Base-by-base conservation (phyloP, 2,329 filamentous ascomycete species). In the Ascochyta rabiei region DNA sequence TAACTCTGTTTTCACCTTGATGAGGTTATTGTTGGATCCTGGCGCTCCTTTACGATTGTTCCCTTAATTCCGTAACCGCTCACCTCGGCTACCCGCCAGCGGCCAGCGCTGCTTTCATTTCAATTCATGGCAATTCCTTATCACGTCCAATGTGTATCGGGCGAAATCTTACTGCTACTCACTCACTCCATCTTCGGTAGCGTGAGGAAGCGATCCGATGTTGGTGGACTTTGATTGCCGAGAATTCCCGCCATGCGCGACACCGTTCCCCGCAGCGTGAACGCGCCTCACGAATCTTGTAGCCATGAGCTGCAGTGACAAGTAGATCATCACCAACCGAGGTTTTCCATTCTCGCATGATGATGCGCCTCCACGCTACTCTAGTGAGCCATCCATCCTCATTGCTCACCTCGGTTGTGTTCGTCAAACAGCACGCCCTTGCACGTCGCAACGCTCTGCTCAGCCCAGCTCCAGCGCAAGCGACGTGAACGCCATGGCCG, bases 401-500 rank as follows among this genome's bases (percentile, higher is more conserved):
- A 41, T 31, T 42, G 16, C n/a, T 31, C 26, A 34, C 53, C 52
- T 28, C 19, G 21, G 30, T 42, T 33, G 39, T 44, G 38, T 34
- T 48, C n/a, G 30, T 52, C 34, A n/a, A 49, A 42, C 42, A 38
- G 31, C 31, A 51, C 43, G 38, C 53, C 38, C 48, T 52, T 51
- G 48, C 39, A 42, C 37, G n/a, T 26, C 12, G 40, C 52, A 10
- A 50, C 53, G 42, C 50, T 40, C 43, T 56, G 50, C 58, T 43
- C 52, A 43, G 30, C 9, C 21, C 34, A 47, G 42, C 53, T 53
- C 59, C 42, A 34, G 34, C 33, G 33, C 47, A 56, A 51, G 53
- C 47, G 26, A 56, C 12, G 18, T 37, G 49, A 40, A 40, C 48
- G 49, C 38, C 44, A 81, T 81, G 79, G 62, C 72, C 19, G 80